phyloP scores from a whole-genome alignment of 2,329 filamentous ascomycete species.

The Paecilomyces sp. region DNA sequence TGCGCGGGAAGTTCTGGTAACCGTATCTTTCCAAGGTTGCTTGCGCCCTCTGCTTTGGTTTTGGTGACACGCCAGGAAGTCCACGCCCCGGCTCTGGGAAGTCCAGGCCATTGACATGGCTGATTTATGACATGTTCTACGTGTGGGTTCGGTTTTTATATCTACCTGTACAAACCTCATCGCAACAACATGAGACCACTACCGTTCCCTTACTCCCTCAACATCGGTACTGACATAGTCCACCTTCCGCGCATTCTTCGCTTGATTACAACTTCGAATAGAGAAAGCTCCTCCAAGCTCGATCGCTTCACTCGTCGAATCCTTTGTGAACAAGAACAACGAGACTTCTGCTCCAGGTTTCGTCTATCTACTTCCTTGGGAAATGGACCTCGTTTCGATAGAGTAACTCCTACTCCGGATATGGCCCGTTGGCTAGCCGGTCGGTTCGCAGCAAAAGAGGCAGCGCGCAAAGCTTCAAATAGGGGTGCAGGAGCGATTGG shows the following conservation, averaged over 20 bases:
- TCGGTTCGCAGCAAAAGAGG: slow-evolving; percentile 69
- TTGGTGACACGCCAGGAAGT: not conserved
- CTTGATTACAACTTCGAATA: slow-evolving; percentile 45
- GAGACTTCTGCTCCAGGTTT: slow-evolving; percentile 30
- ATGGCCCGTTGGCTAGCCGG: slow-evolving; percentile 39
- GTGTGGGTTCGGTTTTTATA: not conserved
- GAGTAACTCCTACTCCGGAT: slow-evolving; percentile 17
- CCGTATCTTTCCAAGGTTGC: not conserved
- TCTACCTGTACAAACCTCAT: not conserved
- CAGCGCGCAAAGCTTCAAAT: slow-evolving; percentile 62
- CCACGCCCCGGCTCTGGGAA: not conserved
- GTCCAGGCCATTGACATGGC: not conserved
- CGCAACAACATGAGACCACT: slow-evolving; percentile 22
- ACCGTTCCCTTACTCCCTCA: slow-evolving; percentile 58
- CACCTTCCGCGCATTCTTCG: slow-evolving; percentile 57
- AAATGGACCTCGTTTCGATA: not conserved
- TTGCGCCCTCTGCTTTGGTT: not conserved
- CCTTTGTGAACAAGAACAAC: slow-evolving; percentile 32
- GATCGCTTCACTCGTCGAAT: slow-evolving; percentile 33
- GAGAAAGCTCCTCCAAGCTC: slow-evolving; percentile 16
- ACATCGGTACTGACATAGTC: slow-evolving; percentile 75
- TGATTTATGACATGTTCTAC: not conserved
- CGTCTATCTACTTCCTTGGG: not conserved
- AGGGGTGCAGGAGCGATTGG: slow-evolving; percentile 47
- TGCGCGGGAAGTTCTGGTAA: not conserved